Evolutionary conservation across 2,329 filamentous ascomycete species (phyloP).

Genomic region (Aphanoascus verrucosus): DNA sequence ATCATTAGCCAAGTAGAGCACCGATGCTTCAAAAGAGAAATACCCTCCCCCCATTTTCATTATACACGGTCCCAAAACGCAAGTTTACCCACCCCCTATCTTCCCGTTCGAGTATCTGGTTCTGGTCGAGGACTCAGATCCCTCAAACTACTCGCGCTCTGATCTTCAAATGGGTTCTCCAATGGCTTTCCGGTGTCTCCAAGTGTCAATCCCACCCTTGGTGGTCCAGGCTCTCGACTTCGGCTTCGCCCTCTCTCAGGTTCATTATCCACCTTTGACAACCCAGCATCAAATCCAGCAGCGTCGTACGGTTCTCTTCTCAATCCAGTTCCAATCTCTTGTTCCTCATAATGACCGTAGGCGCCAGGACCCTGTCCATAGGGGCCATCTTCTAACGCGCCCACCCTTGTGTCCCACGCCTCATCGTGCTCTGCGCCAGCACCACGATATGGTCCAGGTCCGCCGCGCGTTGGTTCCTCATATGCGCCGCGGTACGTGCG

Average conservation of each 20-base stretch:
- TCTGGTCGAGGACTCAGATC: constrained; percentile 67
- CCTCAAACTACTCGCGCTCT: constrained; percentile 52
- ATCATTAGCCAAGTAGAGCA: constrained; percentile 1
- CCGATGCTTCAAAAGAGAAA: neutral
- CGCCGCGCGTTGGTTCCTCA: constrained; percentile 43
- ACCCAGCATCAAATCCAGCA: constrained; percentile 16
- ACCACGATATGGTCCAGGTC: constrained; percentile 41
- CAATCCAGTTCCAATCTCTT: constrained; percentile 52
- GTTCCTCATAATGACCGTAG: constrained; percentile 62
- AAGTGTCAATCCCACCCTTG: constrained; percentile 31
- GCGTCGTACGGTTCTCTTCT: constrained; percentile 26
- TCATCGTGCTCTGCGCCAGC: constrained; percentile 61
- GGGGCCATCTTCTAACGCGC: constrained; percentile 43
- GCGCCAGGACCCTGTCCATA: constrained; percentile 49
- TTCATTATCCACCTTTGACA: constrained; percentile 6
- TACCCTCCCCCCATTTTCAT: neutral
- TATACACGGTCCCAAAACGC: neutral
- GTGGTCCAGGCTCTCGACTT: constrained; percentile 37
- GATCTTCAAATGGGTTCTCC: constrained; percentile 62
- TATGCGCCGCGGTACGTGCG: constrained; percentile 61
- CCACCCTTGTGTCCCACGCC: constrained; percentile 73
- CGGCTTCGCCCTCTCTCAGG: constrained; percentile 36
- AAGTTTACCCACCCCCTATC: constrained; percentile 22
- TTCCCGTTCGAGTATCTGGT: neutral
- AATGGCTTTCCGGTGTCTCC: constrained; percentile 38